Percentiles rank a stretch among this genome's conserved stretches.
These are phyloP conservation scores for Diaporthe batatas DNA, from an alignment of 2,329 filamentous ascomycete species.

Conservation along the genomic window DNA sequence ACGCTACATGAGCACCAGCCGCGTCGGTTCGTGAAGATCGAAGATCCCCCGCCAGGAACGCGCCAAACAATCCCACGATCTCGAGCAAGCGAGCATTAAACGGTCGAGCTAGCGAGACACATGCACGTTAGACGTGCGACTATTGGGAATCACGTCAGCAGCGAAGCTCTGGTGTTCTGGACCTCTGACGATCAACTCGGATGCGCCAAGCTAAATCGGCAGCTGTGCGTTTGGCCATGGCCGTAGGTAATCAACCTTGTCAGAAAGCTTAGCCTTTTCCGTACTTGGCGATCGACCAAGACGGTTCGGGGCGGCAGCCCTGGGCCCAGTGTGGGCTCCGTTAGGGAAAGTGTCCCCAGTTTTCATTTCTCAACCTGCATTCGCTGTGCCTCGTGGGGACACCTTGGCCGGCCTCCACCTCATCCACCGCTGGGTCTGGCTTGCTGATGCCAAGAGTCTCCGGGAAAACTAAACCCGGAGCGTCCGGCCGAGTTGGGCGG, in stretches of 20 bases:
- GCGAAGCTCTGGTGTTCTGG: background rate
- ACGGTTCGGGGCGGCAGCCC: slow-evolving; percentile 22
- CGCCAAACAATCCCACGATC: background rate
- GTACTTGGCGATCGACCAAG: slow-evolving; percentile 16
- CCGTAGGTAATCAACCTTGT: slow-evolving; percentile 26
- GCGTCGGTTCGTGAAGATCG: background rate
- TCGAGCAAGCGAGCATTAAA: background rate
- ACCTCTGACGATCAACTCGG: background rate
- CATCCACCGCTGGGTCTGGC: background rate
- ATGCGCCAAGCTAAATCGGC: slow-evolving; percentile 4
- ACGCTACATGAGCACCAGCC: background rate
- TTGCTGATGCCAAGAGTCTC: background rate
- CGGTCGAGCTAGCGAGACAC: background rate
- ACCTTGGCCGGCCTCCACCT: slow-evolving; percentile 13
- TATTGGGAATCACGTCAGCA: background rate
- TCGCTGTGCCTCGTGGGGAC: slow-evolving; percentile 3
- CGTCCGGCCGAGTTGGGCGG: slow-evolving; percentile 12
- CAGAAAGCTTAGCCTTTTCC: slow-evolving; percentile 9
- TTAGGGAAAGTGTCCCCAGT: slow-evolving; percentile 17
- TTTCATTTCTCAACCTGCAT: slow-evolving; percentile 15
- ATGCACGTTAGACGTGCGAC: background rate
- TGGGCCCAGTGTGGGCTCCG: background rate
- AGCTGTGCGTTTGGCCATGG: slow-evolving; percentile 3
- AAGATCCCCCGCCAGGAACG: background rate
- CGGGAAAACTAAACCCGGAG: background rate